phyloP scores from a whole-genome alignment of 2,329 filamentous ascomycete species.

The Paramyrothecium roridum region DNA sequence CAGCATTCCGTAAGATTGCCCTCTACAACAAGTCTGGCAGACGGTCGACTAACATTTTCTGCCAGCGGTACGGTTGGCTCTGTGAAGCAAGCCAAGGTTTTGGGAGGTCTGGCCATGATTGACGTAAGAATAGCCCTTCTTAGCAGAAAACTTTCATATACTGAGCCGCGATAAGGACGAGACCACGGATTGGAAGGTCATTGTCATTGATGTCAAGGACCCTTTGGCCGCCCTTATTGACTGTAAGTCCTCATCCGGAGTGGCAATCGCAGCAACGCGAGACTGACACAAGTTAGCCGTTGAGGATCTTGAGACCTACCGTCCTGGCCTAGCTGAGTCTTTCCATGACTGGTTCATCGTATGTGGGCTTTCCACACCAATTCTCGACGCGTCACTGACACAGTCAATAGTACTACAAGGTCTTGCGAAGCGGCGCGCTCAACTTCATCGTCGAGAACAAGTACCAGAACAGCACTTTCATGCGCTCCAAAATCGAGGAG shows the following conservation, averaged over 20 bases:
- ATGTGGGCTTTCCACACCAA: constrained; percentile 3
- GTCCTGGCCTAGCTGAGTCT: constrained; percentile 28
- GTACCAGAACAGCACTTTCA: constrained; percentile 31
- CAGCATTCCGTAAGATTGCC: constrained; percentile 21
- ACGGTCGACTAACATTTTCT: background rate
- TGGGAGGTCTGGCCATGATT: constrained; percentile 35
- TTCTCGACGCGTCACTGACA: background rate
- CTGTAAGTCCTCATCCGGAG: constrained; percentile 14
- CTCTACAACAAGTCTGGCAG: too few species aligned
- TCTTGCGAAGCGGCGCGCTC: constrained; percentile 28
- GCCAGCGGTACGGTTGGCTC: constrained; percentile 30
- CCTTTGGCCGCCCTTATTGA: constrained; percentile 30
- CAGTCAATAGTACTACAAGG: constrained; percentile 34
- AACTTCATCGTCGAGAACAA: constrained; percentile 32
- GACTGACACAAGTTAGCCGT: constrained; percentile 20
- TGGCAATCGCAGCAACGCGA: background rate
- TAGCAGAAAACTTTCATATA: constrained; percentile 2
- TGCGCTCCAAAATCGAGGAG: constrained; percentile 25
- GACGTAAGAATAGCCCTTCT: constrained; percentile 20
- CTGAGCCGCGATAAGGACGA: constrained; percentile 10
- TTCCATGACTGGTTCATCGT: constrained; percentile 38
- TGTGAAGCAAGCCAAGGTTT: constrained; percentile 38
- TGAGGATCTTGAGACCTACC: constrained; percentile 34
- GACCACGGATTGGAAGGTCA: constrained; percentile 38
- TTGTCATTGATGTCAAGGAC: constrained; percentile 34